Evolutionary conservation across 495 filamentous ascomycete genomes (phyloP).

Genomic region (Gamarada debralockiae): DNA sequence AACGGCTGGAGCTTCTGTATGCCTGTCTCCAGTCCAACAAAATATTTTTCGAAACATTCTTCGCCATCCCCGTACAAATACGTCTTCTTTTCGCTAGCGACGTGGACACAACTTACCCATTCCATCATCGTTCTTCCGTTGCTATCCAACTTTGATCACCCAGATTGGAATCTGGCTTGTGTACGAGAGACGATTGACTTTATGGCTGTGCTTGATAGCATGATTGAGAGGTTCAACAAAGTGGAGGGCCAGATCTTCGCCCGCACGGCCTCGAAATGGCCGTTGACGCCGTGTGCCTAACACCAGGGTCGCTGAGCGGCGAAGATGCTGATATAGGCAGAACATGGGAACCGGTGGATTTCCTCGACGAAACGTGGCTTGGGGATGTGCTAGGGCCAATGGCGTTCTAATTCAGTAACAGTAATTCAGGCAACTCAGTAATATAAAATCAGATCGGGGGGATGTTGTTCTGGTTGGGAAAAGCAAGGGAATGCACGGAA

Average conservation of each 20-base stretch:
- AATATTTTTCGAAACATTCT: slow-evolving; percentile 32
- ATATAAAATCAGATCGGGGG: too few species aligned
- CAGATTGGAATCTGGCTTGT: slow-evolving; percentile 36
- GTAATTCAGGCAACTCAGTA: too few species aligned
- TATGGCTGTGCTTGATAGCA: slow-evolving; percentile 25
- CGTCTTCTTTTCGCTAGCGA: slow-evolving; percentile 30
- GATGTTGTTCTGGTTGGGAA: too few species aligned
- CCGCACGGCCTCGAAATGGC: background rate
- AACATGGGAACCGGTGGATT: background rate
- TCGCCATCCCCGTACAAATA: slow-evolving; percentile 24
- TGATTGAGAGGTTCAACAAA: background rate
- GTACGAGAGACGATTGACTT: slow-evolving; percentile 33
- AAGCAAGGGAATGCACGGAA: too few species aligned
- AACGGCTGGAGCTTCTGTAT: slow-evolving; percentile 15
- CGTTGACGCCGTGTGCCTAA: background rate
- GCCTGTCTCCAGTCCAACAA: slow-evolving; percentile 33
- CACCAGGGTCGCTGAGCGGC: background rate
- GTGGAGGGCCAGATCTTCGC: background rate
- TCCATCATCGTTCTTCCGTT: slow-evolving; percentile 34
- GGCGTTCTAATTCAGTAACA: too few species aligned
- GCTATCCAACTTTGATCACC: slow-evolving; percentile 35
- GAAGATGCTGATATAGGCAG: too few species aligned
- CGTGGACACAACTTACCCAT: slow-evolving; percentile 35
- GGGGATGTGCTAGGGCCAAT: background rate
- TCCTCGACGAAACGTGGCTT: background rate